These are phyloP conservation scores for Phytopythium ostracodes DNA, from an alignment of 352 stramenopile genomes.

Conservation along the genomic window DNA sequence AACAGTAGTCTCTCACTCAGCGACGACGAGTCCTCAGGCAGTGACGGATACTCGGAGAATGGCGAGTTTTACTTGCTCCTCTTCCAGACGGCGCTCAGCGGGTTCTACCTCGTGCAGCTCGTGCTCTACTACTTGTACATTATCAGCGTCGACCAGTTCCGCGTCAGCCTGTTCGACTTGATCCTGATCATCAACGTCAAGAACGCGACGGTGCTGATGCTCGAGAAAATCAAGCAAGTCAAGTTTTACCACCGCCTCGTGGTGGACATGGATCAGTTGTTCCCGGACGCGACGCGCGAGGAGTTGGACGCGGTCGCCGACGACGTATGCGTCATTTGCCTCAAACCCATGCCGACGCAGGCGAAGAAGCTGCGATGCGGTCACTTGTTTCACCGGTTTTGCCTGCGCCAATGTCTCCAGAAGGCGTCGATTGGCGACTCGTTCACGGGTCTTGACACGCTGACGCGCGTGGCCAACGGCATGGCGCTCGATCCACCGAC, in stretches of 20 bases:
- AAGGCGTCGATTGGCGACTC: constrained; percentile 55
- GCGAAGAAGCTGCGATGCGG: constrained; percentile 74
- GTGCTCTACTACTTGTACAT: constrained; percentile 81
- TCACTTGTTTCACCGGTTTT: constrained; percentile 70
- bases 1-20: constrained; percentile 18
- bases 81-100: constrained; percentile 58
- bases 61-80: constrained; percentile 61
- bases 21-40: constrained; percentile 25
- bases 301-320: constrained; percentile 58
- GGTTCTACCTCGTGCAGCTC: constrained; percentile 59
- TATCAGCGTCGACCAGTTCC: constrained; percentile 76
- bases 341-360: constrained; percentile 62
- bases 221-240: constrained; percentile 66
- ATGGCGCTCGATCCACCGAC: constrained; percentile 24
- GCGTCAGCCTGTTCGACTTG: constrained; percentile 73
- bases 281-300: constrained; percentile 45
- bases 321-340: constrained; percentile 79
- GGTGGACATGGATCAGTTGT: constrained; percentile 62
- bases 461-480: constrained; percentile 29
- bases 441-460: constrained; percentile 31
- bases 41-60: constrained; percentile 42
- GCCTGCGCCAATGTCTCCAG: constrained; percentile 73
- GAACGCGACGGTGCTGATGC: constrained; percentile 57
- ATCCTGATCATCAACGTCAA: constrained; percentile 83
- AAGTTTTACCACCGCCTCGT: constrained; percentile 69